Conservation (phyloP, 495 filamentous ascomycete species). For the Penicillium steckii region DNA sequence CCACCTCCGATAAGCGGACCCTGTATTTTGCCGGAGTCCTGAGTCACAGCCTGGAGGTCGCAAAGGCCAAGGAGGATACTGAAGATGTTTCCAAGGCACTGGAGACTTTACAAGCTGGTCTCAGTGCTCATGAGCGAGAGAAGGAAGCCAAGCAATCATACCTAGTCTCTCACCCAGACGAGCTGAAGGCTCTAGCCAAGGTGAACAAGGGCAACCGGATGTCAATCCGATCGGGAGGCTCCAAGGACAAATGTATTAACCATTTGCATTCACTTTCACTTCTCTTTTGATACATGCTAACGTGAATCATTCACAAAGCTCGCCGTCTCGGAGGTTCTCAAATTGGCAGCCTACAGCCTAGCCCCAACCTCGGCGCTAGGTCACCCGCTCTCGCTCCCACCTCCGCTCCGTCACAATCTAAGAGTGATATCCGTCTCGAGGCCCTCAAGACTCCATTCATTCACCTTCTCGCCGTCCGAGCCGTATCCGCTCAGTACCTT, state of each 20-base stretch:
- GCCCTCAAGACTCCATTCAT: slow-evolving; percentile 60
- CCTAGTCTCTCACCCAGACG: slow-evolving; percentile 38
- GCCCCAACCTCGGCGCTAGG: slow-evolving; percentile 58
- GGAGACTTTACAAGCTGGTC: slow-evolving; percentile 56
- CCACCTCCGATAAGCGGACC: slow-evolving; percentile 37
- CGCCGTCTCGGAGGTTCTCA: neutral
- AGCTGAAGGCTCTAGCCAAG: slow-evolving; percentile 33
- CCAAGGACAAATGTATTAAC: slow-evolving; percentile 25
- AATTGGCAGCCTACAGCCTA: slow-evolving; percentile 27
- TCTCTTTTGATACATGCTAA: neutral
- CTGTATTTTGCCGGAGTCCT: slow-evolving; percentile 54
- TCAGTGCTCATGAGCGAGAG: slow-evolving; percentile 47
- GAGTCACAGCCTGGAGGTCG: slow-evolving; percentile 56
- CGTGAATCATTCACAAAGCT: neutral
- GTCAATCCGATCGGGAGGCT: slow-evolving; percentile 13
- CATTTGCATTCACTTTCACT: neutral
- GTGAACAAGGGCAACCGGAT: slow-evolving; percentile 1
- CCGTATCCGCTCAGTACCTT: slow-evolving; percentile 58
- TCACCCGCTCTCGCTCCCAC: slow-evolving; percentile 42
- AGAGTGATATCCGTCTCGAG: slow-evolving; percentile 50
- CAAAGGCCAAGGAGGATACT: slow-evolving; percentile 53
- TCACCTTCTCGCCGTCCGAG: slow-evolving; percentile 67
- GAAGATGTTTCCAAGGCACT: slow-evolving; percentile 51
- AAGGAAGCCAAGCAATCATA: slow-evolving; percentile 55
- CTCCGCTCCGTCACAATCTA: slow-evolving; percentile 54